Conservation (phyloP, 768 basidiomycete genomes). For the Mycena galopus region DNA sequence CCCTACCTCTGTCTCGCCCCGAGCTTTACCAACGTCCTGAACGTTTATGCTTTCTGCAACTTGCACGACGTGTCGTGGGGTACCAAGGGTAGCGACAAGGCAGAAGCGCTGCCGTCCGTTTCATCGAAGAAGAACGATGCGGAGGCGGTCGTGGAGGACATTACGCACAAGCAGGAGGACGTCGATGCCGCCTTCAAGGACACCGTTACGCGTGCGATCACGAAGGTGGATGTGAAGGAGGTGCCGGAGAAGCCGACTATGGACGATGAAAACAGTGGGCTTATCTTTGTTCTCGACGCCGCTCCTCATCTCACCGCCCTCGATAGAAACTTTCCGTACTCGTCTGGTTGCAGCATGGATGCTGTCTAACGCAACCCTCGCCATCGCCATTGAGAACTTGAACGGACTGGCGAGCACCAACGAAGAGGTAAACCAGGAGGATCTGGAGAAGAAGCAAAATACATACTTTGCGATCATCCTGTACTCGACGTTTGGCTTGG, state of each 20-base stretch:
- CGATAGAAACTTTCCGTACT: constrained; percentile 77
- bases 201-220: constrained; percentile 82
- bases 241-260: constrained; percentile 74
- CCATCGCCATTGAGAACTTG: constrained; percentile 71
- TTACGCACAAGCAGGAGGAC: constrained; percentile 79
- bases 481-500: constrained; percentile 70
- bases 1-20: constrained; percentile 93
- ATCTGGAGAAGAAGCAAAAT: constrained; percentile 57
- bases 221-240: constrained; percentile 68
- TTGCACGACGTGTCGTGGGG: constrained; percentile 96
- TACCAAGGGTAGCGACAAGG: constrained; percentile 96
- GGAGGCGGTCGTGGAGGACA: constrained; percentile 80
- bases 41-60: constrained; percentile 98
- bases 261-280: constrained; percentile 80
- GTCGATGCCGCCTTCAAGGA: constrained; percentile 87
- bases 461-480: constrained; percentile 70
- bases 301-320: background rate
- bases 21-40: constrained; percentile 94
- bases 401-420: constrained; percentile 46
- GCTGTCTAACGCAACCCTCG: constrained; percentile 69
- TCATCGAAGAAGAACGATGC: constrained; percentile 70
- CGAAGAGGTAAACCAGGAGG: constrained; percentile 6
- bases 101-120: constrained; percentile 84
- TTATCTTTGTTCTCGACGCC: background rate
- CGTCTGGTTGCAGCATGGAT: constrained; percentile 84